phyloP scores from a whole-genome alignment of 2,329 filamentous ascomycete species.

The Knufia petricola region DNA sequence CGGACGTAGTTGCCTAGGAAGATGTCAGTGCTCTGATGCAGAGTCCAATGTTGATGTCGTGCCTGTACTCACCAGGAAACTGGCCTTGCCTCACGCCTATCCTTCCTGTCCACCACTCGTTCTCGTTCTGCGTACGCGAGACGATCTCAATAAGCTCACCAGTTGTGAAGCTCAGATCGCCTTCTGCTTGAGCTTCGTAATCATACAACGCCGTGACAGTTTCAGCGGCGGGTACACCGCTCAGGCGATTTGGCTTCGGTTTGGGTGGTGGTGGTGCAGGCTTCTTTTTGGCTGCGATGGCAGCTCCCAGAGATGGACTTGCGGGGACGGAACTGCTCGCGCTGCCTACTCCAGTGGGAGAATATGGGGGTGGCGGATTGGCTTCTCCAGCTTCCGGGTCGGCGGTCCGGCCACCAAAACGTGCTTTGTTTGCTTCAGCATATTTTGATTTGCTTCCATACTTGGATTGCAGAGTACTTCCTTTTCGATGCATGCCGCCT shows the following conservation, averaged over 20 bases:
- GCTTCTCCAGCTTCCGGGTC: constrained; percentile 38
- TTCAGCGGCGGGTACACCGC: constrained; percentile 56
- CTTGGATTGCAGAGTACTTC: constrained; percentile 11
- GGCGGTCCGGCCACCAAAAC: constrained; percentile 7
- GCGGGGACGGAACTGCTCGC: constrained; percentile 32
- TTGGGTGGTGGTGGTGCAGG: constrained; percentile 70
- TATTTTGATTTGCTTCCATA: constrained; percentile 19
- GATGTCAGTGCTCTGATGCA: not conserved
- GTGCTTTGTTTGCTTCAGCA: constrained; percentile 23
- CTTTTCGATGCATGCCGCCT: constrained; percentile 43
- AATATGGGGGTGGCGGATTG: constrained; percentile 64
- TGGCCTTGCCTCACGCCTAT: constrained; percentile 73
- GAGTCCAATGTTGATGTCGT: not conserved
- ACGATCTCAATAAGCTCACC: constrained; percentile 88
- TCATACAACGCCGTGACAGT: constrained; percentile 88
- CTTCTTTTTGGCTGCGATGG: constrained; percentile 46
- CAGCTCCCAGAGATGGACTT: constrained; percentile 39
- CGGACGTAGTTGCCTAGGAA: constrained; percentile 32
- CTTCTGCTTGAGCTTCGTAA: constrained; percentile 89
- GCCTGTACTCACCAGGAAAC: constrained; percentile 66
- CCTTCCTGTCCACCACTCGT: constrained; percentile 94
- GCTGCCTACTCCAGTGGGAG: constrained; percentile 31
- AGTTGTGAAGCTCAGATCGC: constrained; percentile 79
- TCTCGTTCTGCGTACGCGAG: constrained; percentile 72
- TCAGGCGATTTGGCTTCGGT: constrained; percentile 68